Conservation (phyloP, 768 basidiomycete genomes). For the Sutorius australiensis region DNA sequence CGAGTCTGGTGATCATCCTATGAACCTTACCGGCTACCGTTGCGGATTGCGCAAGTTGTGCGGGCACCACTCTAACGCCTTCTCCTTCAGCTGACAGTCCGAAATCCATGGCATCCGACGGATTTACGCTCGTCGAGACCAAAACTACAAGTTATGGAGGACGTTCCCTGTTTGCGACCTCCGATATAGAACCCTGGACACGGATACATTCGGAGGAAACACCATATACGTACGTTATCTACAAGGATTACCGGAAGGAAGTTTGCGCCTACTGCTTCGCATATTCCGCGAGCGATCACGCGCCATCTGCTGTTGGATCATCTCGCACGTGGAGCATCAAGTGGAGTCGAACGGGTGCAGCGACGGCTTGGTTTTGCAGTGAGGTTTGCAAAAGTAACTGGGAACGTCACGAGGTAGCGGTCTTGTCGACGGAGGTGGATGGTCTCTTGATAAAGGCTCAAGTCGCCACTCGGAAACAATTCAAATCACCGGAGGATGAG, state of each 20-base stretch:
- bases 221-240: constrained; percentile 57
- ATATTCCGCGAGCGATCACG: constrained; percentile 41
- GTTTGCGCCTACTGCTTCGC: constrained; percentile 64
- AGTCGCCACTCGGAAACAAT: constrained; percentile 26
- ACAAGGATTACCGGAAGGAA: constrained; percentile 61
- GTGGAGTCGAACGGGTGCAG: constrained; percentile 28
- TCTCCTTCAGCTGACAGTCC: background rate
- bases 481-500: constrained; percentile 22
- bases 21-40: background rate
- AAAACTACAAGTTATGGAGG: constrained; percentile 45
- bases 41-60: background rate
- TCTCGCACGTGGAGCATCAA: constrained; percentile 45
- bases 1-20: background rate
- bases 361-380: constrained; percentile 57
- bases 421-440: constrained; percentile 31
- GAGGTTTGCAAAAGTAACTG: constrained; percentile 44
- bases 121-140: constrained; percentile 19
- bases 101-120: background rate
- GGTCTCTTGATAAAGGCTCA: constrained; percentile 36
- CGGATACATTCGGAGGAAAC: constrained; percentile 41
- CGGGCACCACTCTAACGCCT: background rate
- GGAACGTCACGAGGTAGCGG: constrained; percentile 35
- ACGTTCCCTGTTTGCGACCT: constrained; percentile 48
- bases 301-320: constrained; percentile 8
- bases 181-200: constrained; percentile 40